Conservation (phyloP, 2,329 filamentous ascomycete genomes). For the Paramyrothecium roridum region DNA sequence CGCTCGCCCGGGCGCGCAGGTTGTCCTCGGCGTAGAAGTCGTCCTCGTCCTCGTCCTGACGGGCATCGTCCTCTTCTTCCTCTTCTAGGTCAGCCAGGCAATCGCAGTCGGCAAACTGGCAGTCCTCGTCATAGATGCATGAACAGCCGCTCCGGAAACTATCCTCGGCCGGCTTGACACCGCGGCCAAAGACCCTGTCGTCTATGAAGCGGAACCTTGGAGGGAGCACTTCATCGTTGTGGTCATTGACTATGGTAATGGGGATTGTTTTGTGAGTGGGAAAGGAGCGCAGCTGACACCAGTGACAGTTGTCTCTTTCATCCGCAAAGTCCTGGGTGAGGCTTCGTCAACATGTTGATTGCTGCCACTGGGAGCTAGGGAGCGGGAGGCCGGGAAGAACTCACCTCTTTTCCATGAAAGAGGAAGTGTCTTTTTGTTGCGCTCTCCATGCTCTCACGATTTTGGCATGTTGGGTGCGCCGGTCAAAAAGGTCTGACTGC, state of each 20-base stretch:
- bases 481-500: too few species aligned
- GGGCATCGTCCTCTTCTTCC: conserved; percentile 37
- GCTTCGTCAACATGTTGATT: conserved; percentile 1
- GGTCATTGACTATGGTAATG: conserved; percentile 62
- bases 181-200: conserved; percentile 54
- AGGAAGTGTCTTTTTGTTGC: conserved; percentile 48
- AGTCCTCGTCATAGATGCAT: conserved; percentile 60
- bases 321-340: conserved; percentile 26
- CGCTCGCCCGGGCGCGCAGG: conserved; percentile 14
- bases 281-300: conserved; percentile 58
- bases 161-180: conserved; percentile 55
- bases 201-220: conserved; percentile 68
- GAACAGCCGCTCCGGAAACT: conserved; percentile 68
- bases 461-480: background rate
- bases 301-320: conserved; percentile 50
- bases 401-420: conserved; percentile 37
- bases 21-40: conserved; percentile 31
- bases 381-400: background rate
- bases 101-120: conserved; percentile 64
- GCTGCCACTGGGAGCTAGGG: background rate
- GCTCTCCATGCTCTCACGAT: conserved; percentile 36
- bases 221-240: conserved; percentile 55
- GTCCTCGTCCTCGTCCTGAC: conserved; percentile 8
- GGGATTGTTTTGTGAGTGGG: conserved; percentile 44
- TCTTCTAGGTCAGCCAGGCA: conserved; percentile 65